A percentile compares a stretch with the other conserved stretches of the same genome.
Evolutionary conservation across 768 basidiomycete species (phyloP).

Genomic region (Russula emetica): DNA sequence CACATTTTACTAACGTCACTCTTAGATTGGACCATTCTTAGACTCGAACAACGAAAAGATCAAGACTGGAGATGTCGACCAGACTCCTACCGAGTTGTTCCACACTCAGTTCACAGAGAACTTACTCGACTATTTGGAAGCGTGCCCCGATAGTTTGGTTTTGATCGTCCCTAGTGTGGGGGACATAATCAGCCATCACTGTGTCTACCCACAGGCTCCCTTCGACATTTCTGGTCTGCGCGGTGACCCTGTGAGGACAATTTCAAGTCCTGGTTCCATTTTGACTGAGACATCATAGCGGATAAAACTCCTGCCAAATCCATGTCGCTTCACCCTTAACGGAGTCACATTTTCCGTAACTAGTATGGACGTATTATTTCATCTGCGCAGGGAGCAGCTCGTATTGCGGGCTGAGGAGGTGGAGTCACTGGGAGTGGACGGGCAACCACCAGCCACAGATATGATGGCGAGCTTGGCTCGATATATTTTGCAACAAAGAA

Average conservation of each 20-base stretch:
- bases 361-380: slow-evolving; percentile 87
- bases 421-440: slow-evolving; percentile 39
- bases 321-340: slow-evolving; percentile 80
- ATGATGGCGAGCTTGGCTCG: slow-evolving; percentile 74
- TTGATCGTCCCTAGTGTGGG: slow-evolving; percentile 78
- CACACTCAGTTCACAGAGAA: slow-evolving; percentile 53
- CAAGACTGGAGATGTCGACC: slow-evolving; percentile 67
- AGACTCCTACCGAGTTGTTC: slow-evolving; percentile 65
- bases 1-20: slow-evolving; percentile 1
- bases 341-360: slow-evolving; percentile 72
- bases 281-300: slow-evolving; percentile 44
- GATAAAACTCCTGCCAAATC: slow-evolving; percentile 81
- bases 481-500: slow-evolving; percentile 82
- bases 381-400: slow-evolving; percentile 80
- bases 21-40: slow-evolving; percentile 87
- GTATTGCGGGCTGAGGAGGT: slow-evolving; percentile 62
- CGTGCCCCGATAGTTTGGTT: slow-evolving; percentile 64
- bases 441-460: slow-evolving; percentile 55
- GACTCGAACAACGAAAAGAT: slow-evolving; percentile 72
- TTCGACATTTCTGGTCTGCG: slow-evolving; percentile 40
- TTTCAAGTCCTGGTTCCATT: not conserved
- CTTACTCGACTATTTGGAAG: slow-evolving; percentile 52
- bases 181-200: slow-evolving; percentile 75
- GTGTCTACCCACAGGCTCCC: slow-evolving; percentile 80
- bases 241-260: slow-evolving; percentile 48